A percentile compares a stretch with the other conserved stretches of the same genome.
These are phyloP conservation scores for Geum urbanum DNA, from an alignment of 306 rosid species.

Conservation along the genomic window DNA sequence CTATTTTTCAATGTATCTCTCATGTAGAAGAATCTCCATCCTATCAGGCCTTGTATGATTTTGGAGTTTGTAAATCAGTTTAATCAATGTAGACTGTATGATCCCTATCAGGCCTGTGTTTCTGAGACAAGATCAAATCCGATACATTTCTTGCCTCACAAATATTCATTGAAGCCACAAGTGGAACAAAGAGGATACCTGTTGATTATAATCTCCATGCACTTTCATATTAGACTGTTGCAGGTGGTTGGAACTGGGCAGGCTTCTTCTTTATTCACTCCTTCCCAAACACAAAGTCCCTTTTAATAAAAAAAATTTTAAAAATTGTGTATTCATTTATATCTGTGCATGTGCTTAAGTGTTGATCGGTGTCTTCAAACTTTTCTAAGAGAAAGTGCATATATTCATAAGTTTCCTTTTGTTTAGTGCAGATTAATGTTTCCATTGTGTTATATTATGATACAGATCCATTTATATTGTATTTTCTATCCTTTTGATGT, in stretches of 20 bases:
- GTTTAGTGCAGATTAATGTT: background rate
- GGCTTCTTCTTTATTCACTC: background rate
- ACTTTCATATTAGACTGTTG: background rate
- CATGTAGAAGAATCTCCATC: background rate
- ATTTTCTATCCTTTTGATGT: constrained; percentile 17
- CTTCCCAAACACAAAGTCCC: background rate
- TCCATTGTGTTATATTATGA: background rate
- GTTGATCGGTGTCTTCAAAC: too few species aligned
- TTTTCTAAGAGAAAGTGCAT: too few species aligned
- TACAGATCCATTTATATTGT: background rate
- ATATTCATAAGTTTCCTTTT: background rate
- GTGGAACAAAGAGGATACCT: background rate
- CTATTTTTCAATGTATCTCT: background rate
- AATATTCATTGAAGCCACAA: background rate
- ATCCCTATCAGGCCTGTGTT: background rate
- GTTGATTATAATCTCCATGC: background rate
- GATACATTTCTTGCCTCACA: background rate
- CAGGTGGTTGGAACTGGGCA: background rate
- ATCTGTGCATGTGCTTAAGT: background rate
- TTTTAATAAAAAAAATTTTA: background rate
- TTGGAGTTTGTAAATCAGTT: background rate
- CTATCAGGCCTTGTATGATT: background rate
- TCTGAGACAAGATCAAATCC: background rate
- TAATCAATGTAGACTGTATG: background rate
- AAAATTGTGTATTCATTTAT: background rate